Evolutionary conservation across 371 early-diverging fungal species (phyloP), one percentile per base, ranked within the genome.

Genomic region (Dipsacomyces acuminosporus): DNA sequence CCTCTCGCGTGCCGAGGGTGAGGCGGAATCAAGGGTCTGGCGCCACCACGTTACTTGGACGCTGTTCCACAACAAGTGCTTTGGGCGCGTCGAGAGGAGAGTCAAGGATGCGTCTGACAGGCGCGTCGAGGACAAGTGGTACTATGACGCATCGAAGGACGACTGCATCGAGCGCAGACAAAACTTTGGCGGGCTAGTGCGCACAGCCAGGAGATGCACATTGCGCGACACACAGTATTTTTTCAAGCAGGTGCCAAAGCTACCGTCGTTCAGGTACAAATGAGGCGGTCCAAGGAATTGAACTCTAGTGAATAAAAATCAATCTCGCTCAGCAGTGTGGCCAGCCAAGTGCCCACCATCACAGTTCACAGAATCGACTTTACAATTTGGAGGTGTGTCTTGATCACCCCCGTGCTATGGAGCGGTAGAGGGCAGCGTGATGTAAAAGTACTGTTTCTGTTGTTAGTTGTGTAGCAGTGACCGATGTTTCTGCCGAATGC

Each of bases 161-260:
- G 59, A 47, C 20, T 64, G 74, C 59, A 26, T 36, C 33, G 54
- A 45, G 45, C 62, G 75, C 30, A 52, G 62, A 8, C 62, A 51
- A 24, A 71, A 54, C 54, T 75, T 74, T 64, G 71, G 62, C 41
- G 71, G 71, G 9, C 57, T 74, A 19, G 75, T 64, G 45, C 62
- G 74, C 30, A 71, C 73, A 1, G 75, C 73, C 22, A 55, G 75
- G 25, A 54, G 70, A 22, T 75, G 75, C 58, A 75, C 75, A 3
- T 64, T 75, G 54, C 58, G 64, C 43, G 75, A 75, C 54, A 72
- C 54, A 33, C 75, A 75, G 56, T 75, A 75, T 51, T 75, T 71
- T 26, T 75, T 71, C 46, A 75, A 75, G 58, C 75, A 64, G 36
- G 64, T 74, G 8, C 71, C 74, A 41, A 72, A 72, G 55, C 70